A percentile compares a stretch with the other conserved stretches of the same genome.
phyloP scores from a whole-genome alignment of 805 yeast genomes.

The Pichia insulana region DNA sequence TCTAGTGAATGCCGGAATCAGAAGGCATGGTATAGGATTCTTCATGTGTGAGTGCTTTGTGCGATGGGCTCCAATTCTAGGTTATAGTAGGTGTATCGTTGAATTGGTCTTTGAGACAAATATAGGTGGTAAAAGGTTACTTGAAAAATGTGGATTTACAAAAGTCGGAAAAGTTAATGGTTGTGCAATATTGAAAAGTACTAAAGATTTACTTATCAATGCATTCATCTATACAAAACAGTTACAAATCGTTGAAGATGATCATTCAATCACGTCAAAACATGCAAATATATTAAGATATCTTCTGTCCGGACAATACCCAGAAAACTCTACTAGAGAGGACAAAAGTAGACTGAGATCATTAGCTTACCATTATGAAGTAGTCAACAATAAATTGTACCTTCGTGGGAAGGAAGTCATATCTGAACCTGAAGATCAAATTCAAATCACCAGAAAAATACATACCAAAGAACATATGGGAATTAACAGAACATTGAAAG shows the following conservation, averaged over 20 bases:
- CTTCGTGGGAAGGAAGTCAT: slow-evolving; percentile 63
- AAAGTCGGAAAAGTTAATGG: slow-evolving; percentile 72
- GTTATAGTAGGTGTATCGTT: slow-evolving; percentile 77
- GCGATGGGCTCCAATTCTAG: slow-evolving; percentile 86
- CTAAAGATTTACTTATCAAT: slow-evolving; percentile 70
- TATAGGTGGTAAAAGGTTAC: slow-evolving; percentile 67
- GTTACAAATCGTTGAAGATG: slow-evolving; percentile 40
- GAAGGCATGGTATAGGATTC: slow-evolving; percentile 87
- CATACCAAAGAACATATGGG: slow-evolving; percentile 74
- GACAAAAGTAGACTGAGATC: slow-evolving; percentile 86
- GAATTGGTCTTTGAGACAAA: slow-evolving; percentile 86
- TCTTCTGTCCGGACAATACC: slow-evolving; percentile 78
- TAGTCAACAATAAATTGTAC: slow-evolving; percentile 64
- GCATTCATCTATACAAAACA: slow-evolving; percentile 80
- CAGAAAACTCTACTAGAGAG: slow-evolving; percentile 69
- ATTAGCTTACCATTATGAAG: slow-evolving; percentile 65
- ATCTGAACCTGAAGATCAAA: slow-evolving; percentile 63
- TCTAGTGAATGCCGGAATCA: slow-evolving; percentile 83
- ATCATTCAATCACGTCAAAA: slow-evolving; percentile 22
- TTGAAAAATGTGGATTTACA: slow-evolving; percentile 69
- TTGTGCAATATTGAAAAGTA: slow-evolving; percentile 85
- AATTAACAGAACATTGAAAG: slow-evolving; percentile 76
- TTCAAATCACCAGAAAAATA: slow-evolving; percentile 60
- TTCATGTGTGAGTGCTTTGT: slow-evolving; percentile 75
- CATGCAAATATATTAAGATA: slow-evolving; percentile 69